Evolutionary conservation across 108 stramenopile species (phyloP).

Genomic region (Nitzschia palea): DNA sequence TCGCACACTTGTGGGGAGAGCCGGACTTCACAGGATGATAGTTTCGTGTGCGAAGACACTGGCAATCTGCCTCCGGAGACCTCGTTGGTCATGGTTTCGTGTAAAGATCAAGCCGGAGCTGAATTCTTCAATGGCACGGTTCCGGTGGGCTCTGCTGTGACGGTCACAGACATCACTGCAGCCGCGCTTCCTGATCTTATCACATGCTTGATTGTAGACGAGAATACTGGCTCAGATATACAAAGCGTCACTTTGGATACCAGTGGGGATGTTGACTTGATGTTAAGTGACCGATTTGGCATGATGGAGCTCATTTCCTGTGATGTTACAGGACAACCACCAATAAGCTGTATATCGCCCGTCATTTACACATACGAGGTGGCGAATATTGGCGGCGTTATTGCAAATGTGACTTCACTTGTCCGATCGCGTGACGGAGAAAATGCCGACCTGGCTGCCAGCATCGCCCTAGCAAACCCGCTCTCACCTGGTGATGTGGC

Average conservation of each 20-base stretch:
- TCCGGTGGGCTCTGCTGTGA: not conserved
- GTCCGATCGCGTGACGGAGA: not conserved
- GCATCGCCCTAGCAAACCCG: not conserved
- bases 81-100: not conserved
- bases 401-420: not conserved
- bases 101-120: not conserved
- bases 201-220: not conserved
- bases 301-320: slow-evolving; percentile 12
- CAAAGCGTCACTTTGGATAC: slow-evolving; percentile 9
- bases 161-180: not conserved
- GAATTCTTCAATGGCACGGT: not conserved
- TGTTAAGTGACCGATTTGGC: slow-evolving; percentile 5
- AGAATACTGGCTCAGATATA: not conserved
- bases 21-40: not conserved
- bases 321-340: not conserved
- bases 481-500: not conserved
- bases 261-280: slow-evolving; percentile 13
- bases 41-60: slow-evolving; percentile 2
- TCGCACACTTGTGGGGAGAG: not conserved
- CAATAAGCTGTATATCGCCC: not conserved
- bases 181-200: not conserved
- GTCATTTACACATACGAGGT: slow-evolving; percentile 2
- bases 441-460: not conserved
- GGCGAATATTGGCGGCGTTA: not conserved
- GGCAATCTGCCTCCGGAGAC: not conserved